Percentiles rank a stretch among this genome's conserved stretches.
Evolutionary conservation across 176 grass and related monocot genomes (phyloP).

Genomic region (Eragrostis curvula): DNA sequence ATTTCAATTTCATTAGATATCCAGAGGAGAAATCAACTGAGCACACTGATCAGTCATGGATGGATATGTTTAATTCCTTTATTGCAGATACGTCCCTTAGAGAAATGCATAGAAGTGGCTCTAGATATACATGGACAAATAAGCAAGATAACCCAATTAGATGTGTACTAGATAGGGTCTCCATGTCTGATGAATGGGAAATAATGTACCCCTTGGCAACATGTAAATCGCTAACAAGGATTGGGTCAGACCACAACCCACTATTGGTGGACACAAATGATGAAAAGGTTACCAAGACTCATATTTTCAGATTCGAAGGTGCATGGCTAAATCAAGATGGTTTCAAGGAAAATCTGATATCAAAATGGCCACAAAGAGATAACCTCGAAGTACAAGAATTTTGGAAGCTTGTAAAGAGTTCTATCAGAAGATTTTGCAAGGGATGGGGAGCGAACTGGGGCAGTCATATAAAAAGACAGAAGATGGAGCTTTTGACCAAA

Average conservation of each 20-base stretch:
- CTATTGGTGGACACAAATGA: background rate
- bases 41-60: background rate
- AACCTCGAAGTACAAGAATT: background rate
- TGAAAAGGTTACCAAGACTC: background rate
- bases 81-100: background rate
- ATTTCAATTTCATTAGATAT: too few relatives aligned
- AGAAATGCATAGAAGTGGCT: background rate
- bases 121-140: background rate
- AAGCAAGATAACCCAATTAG: background rate
- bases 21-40: background rate
- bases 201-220: background rate
- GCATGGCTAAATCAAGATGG: background rate
- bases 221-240: background rate
- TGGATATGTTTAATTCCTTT: background rate
- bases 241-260: background rate
- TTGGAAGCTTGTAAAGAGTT: too few relatives aligned
- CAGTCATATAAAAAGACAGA: too few relatives aligned
- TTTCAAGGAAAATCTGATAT: background rate
- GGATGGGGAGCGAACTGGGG: background rate
- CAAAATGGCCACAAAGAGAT: background rate
- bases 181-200: background rate
- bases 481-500: too few relatives aligned
- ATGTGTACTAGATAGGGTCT: background rate
- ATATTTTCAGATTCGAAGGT: background rate
- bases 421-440: background rate